These are phyloP conservation scores for Dendrobium officinale DNA, from an alignment of 106 monocot species.

Conservation along the genomic window DNA sequence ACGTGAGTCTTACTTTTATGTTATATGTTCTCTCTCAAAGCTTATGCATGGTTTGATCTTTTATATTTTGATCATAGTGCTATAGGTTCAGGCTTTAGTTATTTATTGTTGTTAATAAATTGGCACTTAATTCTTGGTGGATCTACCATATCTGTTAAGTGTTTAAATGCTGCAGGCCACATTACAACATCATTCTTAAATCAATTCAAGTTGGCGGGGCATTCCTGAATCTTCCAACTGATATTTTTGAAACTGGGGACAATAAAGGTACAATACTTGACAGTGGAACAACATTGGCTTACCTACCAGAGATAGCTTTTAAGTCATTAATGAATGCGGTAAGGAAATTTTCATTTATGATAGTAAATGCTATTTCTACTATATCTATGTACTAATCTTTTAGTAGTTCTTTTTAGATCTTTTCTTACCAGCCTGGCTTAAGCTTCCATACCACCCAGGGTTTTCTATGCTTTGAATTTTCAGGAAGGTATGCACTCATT, in stretches of 20 bases:
- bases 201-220: slow-evolving; percentile 60
- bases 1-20: background rate
- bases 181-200: slow-evolving; percentile 84
- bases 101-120: background rate
- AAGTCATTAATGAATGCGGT: slow-evolving; percentile 51
- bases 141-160: background rate
- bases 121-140: background rate
- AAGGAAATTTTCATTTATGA: slow-evolving; percentile 7
- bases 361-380: background rate
- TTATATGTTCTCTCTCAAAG: background rate
- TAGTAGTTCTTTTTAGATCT: background rate
- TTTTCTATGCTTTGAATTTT: slow-evolving; percentile 8
- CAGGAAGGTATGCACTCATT: slow-evolving; percentile 4
- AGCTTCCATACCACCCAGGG: slow-evolving; percentile 6
- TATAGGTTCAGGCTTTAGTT: background rate
- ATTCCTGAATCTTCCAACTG: slow-evolving; percentile 52
- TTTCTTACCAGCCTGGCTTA: slow-evolving; percentile 10
- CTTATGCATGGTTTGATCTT: background rate
- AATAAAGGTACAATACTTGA: slow-evolving; percentile 82
- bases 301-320: slow-evolving; percentile 64
- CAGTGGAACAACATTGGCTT: slow-evolving; percentile 82
- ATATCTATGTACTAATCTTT: background rate
- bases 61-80: background rate
- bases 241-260: slow-evolving; percentile 49
- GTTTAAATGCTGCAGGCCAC: slow-evolving; percentile 35